Base-by-base conservation (phyloP, 2,329 filamentous ascomycete genomes). In the Dothiorella sarmentorum region DNA sequence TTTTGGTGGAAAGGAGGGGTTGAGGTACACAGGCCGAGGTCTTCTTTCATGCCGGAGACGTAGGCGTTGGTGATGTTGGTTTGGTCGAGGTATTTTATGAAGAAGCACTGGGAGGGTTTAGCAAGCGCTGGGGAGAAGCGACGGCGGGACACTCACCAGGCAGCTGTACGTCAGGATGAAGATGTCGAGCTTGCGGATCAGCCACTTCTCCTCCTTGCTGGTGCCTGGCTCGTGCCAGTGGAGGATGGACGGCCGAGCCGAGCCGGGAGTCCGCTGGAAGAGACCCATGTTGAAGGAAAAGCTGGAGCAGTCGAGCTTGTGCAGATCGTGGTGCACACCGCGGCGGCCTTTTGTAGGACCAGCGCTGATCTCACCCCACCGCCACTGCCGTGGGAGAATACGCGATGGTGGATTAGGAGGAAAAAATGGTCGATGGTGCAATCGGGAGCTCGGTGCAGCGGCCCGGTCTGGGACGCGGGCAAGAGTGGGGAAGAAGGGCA, bases 41-140 rank as follows among this genome's bases (percentile, higher is more conserved):
- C 66, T 33, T 68, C 66, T 26, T 68, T 67, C 66, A 68, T 68
- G 26, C 66, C 66, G 5, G 65, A 67, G 11, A 68, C 65, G 17
- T 66, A 68, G 9, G 66, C 66, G 44, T 66, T 66, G 37, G 63
- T 66, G 18, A 67, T 64, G 26, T 68, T 67, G 17, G 59, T 44
- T 2, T 64, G 64, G 40, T 68, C 66, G 35, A 68, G 63, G 37
- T 63, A 67, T 31, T 68, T 68, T 38, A 63, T 52, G 51, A 65
- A 65, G 56, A 60, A 65, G 27, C 55, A 56, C 47, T 52, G 33
- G 9, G n/a, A 20, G 27, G 1, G 27, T 18, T 33, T n/a, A 44
- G 9, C 27, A 47, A n/a, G n/a, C n/a, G n/a, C n/a, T n/a, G n/a
- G n/a, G 3, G 18, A 5, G 2, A 22, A 35, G 7, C 11, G 17